Conservation (phyloP, 2,329 filamentous ascomycete species). For the Ophiobolus disseminans region DNA sequence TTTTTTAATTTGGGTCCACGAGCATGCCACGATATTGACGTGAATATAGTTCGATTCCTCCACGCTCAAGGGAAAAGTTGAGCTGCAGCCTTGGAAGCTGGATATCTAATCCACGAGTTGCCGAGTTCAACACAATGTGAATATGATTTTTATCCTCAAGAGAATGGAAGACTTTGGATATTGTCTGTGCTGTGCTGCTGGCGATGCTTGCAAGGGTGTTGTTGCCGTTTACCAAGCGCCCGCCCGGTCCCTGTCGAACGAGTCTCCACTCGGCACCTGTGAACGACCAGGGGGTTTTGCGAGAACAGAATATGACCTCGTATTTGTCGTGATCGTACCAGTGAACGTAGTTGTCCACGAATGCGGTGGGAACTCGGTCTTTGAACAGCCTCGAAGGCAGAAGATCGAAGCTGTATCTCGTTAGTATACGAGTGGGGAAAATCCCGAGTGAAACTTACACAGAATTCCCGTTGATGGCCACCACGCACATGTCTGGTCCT, state of each 20-base stretch:
- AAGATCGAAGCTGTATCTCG: slow-evolving; percentile 30
- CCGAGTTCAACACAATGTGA: slow-evolving; percentile 20
- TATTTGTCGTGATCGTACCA: slow-evolving; percentile 29
- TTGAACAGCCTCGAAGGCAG: slow-evolving; percentile 44
- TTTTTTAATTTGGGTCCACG: slow-evolving; percentile 30
- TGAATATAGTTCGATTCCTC: slow-evolving; percentile 22
- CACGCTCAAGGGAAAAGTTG: slow-evolving; percentile 12
- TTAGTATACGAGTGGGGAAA: too few relatives aligned
- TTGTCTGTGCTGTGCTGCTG: slow-evolving; percentile 12
- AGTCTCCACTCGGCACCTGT: slow-evolving; percentile 22
- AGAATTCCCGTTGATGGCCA: slow-evolving; percentile 10
- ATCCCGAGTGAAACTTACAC: slow-evolving; percentile 15
- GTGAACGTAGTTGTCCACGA: slow-evolving; percentile 31
- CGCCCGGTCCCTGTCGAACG: slow-evolving; percentile 13
- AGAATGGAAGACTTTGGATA: slow-evolving; percentile 22
- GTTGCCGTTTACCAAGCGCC: slow-evolving; percentile 18
- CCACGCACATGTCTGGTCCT: slow-evolving; percentile 28
- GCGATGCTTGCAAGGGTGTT: slow-evolving; percentile 10
- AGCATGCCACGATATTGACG: slow-evolving; percentile 35
- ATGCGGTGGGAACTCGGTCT: slow-evolving; percentile 39
- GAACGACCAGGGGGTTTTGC: slow-evolving; percentile 11
- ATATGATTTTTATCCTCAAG: slow-evolving; percentile 25
- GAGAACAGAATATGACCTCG: slow-evolving; percentile 19
- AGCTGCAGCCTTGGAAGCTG: slow-evolving; percentile 21
- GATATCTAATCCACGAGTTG: slow-evolving; percentile 13